Evolutionary conservation across 2,329 filamentous ascomycete genomes (phyloP).

Genomic region (Sclerotinia borealis): DNA sequence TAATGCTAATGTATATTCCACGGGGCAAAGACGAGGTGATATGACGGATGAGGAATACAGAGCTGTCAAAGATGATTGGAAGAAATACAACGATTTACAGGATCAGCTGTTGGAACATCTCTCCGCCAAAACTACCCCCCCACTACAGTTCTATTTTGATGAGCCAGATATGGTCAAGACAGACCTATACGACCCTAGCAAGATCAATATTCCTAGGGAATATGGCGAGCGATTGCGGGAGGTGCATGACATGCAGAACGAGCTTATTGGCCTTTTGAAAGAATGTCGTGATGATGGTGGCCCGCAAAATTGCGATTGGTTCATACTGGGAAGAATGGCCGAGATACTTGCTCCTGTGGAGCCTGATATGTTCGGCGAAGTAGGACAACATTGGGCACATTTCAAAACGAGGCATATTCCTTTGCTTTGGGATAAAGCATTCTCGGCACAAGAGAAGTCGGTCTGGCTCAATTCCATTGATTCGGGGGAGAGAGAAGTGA

Average conservation of each 20-base stretch:
- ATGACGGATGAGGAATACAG: constrained; percentile 4
- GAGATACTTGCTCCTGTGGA: constrained; percentile 5
- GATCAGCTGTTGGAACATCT: constrained; percentile 4
- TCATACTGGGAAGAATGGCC: neutral
- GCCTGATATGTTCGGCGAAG: neutral
- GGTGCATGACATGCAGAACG: neutral
- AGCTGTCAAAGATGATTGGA: constrained; percentile 7
- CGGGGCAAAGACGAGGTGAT: neutral
- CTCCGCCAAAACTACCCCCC: neutral
- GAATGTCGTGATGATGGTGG: neutral
- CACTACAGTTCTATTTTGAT: neutral
- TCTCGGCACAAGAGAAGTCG: neutral
- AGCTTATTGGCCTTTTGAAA: neutral
- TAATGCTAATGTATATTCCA: constrained; percentile 3
- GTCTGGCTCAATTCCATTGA: neutral
- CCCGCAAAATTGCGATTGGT: neutral
- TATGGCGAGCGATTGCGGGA: neutral
- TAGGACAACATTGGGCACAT: neutral
- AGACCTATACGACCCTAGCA: constrained; percentile 1
- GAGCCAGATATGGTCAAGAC: constrained; percentile 8
- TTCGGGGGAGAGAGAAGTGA: neutral
- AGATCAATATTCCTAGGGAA: neutral
- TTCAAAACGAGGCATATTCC: neutral
- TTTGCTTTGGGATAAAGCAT: constrained; percentile 3
- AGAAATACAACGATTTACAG: constrained; percentile 1